A percentile compares a stretch with the other conserved stretches of the same genome.
Evolutionary conservation across 2,329 filamentous ascomycete species (phyloP).

Genomic region (Botrytis tulipae): DNA sequence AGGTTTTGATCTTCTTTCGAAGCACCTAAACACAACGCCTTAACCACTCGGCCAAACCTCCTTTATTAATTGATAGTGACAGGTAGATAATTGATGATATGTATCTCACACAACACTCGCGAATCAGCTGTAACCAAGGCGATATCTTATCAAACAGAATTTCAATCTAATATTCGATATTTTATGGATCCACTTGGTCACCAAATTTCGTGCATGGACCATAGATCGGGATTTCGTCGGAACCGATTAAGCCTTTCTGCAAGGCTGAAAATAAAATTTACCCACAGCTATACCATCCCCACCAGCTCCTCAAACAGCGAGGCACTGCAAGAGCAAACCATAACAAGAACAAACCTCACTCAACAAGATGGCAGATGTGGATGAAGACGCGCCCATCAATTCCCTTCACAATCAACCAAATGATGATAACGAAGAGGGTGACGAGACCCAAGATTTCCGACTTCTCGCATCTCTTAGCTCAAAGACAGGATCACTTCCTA

Average conservation of each 20-base stretch:
- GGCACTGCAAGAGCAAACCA: neutral
- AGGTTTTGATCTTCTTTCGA: slow-evolving; percentile 28
- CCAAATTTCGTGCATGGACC: neutral
- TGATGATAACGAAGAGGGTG: slow-evolving; percentile 63
- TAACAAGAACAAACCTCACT: neutral
- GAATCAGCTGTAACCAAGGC: neutral
- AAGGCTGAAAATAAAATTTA: slow-evolving; percentile 27
- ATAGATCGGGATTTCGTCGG: neutral
- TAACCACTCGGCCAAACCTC: slow-evolving; percentile 55
- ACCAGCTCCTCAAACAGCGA: neutral
- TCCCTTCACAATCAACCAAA: slow-evolving; percentile 29
- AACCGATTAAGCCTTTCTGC: slow-evolving; percentile 20
- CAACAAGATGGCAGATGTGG: slow-evolving; percentile 34
- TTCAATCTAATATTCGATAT: neutral
- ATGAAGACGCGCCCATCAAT: slow-evolving; percentile 39
- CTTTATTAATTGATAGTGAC: no score
- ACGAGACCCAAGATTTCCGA: slow-evolving; percentile 85
- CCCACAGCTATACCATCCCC: neutral
- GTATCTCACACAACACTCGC: no score
- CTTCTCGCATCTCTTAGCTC: slow-evolving; percentile 58
- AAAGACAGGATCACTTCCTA: slow-evolving; percentile 63
- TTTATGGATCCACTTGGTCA: neutral
- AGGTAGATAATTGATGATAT: no score
- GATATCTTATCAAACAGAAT: neutral
- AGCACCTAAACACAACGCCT: slow-evolving; percentile 54